Evolutionary conservation across 495 filamentous ascomycete genomes (phyloP).

Genomic region (Podospora appendiculata): DNA sequence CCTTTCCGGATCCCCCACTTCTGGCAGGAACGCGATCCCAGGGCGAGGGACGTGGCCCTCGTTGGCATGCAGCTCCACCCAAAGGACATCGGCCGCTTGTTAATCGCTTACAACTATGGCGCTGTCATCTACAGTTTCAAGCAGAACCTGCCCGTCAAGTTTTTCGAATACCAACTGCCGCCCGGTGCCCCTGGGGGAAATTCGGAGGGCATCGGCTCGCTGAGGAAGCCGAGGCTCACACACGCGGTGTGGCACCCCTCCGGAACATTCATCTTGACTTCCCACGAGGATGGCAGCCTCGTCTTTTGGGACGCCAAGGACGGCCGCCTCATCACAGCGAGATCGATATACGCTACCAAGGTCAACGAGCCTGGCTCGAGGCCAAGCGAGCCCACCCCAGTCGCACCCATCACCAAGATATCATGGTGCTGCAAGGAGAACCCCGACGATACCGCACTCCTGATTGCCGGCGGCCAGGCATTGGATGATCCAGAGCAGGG

Average conservation of each 20-base stretch:
- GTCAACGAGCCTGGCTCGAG: slow-evolving; percentile 49
- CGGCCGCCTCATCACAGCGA: slow-evolving; percentile 73
- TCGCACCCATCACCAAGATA: slow-evolving; percentile 61
- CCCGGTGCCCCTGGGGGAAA: slow-evolving; percentile 84
- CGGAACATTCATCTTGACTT: slow-evolving; percentile 80
- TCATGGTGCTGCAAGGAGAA: slow-evolving; percentile 90
- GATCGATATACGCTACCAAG: slow-evolving; percentile 66
- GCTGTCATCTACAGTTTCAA: slow-evolving; percentile 91
- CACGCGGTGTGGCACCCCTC: slow-evolving; percentile 92
- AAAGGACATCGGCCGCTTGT: slow-evolving; percentile 81
- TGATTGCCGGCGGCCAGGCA: slow-evolving; percentile 74
- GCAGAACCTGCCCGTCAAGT: slow-evolving; percentile 66
- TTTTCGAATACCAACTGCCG: slow-evolving; percentile 75
- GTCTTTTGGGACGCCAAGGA: slow-evolving; percentile 95
- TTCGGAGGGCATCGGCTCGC: slow-evolving; percentile 28
- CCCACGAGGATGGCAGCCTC: slow-evolving; percentile 81
- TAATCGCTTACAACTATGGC: slow-evolving; percentile 82
- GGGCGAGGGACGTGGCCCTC: slow-evolving; percentile 20
- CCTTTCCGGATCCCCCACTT: slow-evolving; percentile 76
- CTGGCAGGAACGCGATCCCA: slow-evolving; percentile 59
- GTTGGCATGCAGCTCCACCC: slow-evolving; percentile 81
- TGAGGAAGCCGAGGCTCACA: slow-evolving; percentile 63
- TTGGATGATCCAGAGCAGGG: slow-evolving; percentile 59
- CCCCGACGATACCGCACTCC: slow-evolving; percentile 81
- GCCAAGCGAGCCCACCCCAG: slow-evolving; percentile 28